A percentile compares a stretch with the other conserved stretches of the same genome.
These are phyloP conservation scores for Neurospora tetrasperma DNA, from an alignment of 495 filamentous ascomycete species.

Conservation along the genomic window DNA sequence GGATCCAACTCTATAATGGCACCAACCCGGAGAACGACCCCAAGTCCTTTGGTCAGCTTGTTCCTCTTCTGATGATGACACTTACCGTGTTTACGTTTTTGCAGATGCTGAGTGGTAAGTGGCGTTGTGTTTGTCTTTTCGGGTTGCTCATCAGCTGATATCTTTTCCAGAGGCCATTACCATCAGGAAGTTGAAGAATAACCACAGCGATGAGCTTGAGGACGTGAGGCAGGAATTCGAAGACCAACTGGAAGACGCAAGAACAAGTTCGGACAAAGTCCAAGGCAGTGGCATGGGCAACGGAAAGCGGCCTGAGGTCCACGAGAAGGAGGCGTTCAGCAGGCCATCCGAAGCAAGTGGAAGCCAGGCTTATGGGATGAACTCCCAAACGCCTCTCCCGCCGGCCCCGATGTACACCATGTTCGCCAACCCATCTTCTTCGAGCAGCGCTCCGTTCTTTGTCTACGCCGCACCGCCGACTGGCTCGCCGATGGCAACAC, in stretches of 20 bases:
- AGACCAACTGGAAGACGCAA: neutral
- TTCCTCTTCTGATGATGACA: slow-evolving; percentile 21
- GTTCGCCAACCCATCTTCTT: neutral
- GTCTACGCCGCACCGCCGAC: neutral
- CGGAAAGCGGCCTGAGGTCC: neutral
- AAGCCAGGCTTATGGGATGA: neutral
- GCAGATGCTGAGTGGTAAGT: slow-evolving; percentile 24
- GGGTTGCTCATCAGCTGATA: neutral
- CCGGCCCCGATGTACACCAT: neutral
- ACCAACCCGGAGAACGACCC: slow-evolving; percentile 23
- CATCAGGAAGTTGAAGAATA: neutral
- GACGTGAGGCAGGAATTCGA: neutral
- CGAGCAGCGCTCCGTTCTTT: neutral
- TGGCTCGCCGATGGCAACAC: neutral
- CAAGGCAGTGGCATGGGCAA: neutral
- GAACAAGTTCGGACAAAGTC: neutral
- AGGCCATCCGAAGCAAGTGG: neutral
- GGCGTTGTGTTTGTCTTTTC: neutral
- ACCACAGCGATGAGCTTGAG: neutral
- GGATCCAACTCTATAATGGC: slow-evolving; percentile 13
- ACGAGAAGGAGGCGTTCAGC: neutral
- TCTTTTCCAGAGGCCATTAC: neutral
- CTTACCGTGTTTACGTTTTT: slow-evolving; percentile 24
- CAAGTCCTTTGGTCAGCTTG: slow-evolving; percentile 27
- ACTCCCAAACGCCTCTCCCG: neutral